Evolutionary conservation across 1,139 yeast genomes (phyloP), one percentile per base, ranked within the genome.

Genomic region (Yamadazyma songkhlaensis): DNA sequence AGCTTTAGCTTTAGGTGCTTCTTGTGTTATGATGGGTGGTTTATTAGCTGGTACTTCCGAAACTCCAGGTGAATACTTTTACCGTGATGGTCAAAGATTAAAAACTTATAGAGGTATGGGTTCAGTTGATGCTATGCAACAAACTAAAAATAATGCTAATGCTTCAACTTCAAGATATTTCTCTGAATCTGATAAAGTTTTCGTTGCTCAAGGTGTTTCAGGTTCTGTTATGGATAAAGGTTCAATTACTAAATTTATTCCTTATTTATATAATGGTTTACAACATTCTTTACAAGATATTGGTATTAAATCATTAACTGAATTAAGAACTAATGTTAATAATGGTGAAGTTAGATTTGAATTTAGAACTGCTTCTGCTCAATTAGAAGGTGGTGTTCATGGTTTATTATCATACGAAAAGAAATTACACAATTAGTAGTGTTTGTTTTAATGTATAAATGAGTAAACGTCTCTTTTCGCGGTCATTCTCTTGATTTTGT

Each of bases 81-180:
- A 82, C 82, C 82, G 95, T 62, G 98, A 92, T 59, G 98, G 99
- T 62, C 84, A 94, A 76, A 85, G 99, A 71, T 81, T 94, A 65
- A 92, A 92, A 78, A 71, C 89, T 47, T 92, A 92, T 79, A 85
- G 99, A 74, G 99, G 99, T 74, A 92, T 92, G 98, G 99, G 99
- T 53, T 92, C 98, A 27, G 83, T 92, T 55, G 99, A 90, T 63
- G 99, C 99, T 49, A 90, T 90, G 97, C 94, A 92, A 77, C 85
- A 88, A 74, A 87, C 96, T 44, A 74, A 76, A 49, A 76, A 75
- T 58, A 82, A 81, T 63, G 96, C 95, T 53, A 94, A 92, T 59
- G 98, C 98, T 44, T 92, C 98, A 35, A 87, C 98, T 46, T 89
- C 97, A 35, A 86, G 99, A 73, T 92, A 92, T 75, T 92, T 92